These are phyloP conservation scores for Aegilops bicornis DNA, from an alignment of 176 grass and related monocot species.

Conservation along the genomic window DNA sequence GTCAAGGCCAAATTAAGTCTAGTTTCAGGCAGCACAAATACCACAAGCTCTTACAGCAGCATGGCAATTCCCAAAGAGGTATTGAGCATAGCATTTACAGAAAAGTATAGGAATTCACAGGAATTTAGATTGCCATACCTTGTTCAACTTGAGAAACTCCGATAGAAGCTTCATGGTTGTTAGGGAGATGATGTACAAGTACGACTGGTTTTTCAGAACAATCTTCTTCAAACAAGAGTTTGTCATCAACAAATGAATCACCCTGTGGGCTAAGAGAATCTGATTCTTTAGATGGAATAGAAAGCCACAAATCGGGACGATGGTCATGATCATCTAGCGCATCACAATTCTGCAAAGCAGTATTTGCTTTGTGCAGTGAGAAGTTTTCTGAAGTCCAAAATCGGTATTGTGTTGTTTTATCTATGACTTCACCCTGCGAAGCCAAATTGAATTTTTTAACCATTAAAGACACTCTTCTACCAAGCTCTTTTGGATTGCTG, in stretches of 20 bases:
- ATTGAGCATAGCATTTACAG: conserved; percentile 1
- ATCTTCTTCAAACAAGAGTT: conserved; percentile 42
- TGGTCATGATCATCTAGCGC: conserved; percentile 33
- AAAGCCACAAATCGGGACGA: conserved; percentile 32
- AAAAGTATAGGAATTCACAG: neutral
- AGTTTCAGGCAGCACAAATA: conserved; percentile 10
- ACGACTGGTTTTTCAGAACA: conserved; percentile 29
- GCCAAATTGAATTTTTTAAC: conserved; percentile 59
- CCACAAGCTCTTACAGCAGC: neutral
- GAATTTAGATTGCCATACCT: conserved; percentile 21
- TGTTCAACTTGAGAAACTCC: conserved; percentile 27
- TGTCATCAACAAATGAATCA: conserved; percentile 33
- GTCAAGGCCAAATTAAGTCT: neutral
- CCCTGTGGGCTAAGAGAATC: conserved; percentile 16
- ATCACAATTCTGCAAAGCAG: conserved; percentile 46
- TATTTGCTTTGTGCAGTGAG: conserved; percentile 42
- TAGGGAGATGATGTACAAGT: conserved; percentile 5
- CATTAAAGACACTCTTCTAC: conserved; percentile 60
- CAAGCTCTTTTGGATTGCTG: conserved; percentile 67
- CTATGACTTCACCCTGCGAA: conserved; percentile 62
- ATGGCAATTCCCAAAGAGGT: neutral
- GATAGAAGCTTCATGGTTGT: conserved; percentile 31
- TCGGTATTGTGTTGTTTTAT: conserved; percentile 64
- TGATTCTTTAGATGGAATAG: conserved; percentile 43
- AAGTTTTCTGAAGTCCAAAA: conserved; percentile 86